A percentile compares a stretch with the other conserved stretches of the same genome.
Conservation (phyloP, 2,329 filamentous ascomycete species). For the Aspergillus vadensis region DNA sequence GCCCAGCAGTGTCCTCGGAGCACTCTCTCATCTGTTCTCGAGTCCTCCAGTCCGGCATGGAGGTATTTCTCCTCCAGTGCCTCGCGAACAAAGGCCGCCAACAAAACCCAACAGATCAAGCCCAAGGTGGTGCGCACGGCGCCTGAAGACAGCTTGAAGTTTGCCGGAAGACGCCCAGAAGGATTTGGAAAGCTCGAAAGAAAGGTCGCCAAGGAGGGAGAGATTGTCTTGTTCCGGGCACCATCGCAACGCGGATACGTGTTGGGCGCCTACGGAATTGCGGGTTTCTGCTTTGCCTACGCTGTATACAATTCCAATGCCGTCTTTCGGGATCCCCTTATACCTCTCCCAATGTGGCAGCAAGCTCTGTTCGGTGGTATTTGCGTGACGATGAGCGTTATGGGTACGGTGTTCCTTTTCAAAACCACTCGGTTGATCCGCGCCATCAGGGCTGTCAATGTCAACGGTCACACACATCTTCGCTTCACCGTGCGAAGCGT, state of each 20-base stretch:
- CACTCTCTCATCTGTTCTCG: slow-evolving; percentile 19
- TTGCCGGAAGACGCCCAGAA: slow-evolving; percentile 36
- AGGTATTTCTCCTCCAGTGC: slow-evolving; percentile 35
- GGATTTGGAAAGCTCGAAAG: slow-evolving; percentile 53
- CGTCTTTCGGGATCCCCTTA: slow-evolving; percentile 53
- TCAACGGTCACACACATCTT: slow-evolving; percentile 34
- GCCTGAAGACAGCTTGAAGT: slow-evolving; percentile 26
- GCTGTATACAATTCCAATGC: slow-evolving; percentile 55
- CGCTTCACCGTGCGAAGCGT: slow-evolving; percentile 40
- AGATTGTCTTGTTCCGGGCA: slow-evolving; percentile 64
- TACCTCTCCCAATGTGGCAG: slow-evolving; percentile 59
- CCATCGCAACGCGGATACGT: slow-evolving; percentile 67
- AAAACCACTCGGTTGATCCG: slow-evolving; percentile 62
- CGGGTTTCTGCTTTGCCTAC: slow-evolving; percentile 56
- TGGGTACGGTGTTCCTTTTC: slow-evolving; percentile 63
- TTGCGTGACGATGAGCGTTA: slow-evolving; percentile 60
- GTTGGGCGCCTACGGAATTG: slow-evolving; percentile 60
- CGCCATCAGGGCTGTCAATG: slow-evolving; percentile 56
- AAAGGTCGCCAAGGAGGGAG: slow-evolving; percentile 57
- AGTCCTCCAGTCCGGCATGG: slow-evolving; percentile 23
- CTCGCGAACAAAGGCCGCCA: slow-evolving; percentile 25
- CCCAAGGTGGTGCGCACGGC: slow-evolving; percentile 12
- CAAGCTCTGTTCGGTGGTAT: slow-evolving; percentile 59
- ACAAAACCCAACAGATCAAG: slow-evolving; percentile 18
- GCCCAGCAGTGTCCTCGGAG: slow-evolving; percentile 28